Evolutionary conservation across 805 yeast genomes (phyloP).

Genomic region (Lipomyces mesembrius): DNA sequence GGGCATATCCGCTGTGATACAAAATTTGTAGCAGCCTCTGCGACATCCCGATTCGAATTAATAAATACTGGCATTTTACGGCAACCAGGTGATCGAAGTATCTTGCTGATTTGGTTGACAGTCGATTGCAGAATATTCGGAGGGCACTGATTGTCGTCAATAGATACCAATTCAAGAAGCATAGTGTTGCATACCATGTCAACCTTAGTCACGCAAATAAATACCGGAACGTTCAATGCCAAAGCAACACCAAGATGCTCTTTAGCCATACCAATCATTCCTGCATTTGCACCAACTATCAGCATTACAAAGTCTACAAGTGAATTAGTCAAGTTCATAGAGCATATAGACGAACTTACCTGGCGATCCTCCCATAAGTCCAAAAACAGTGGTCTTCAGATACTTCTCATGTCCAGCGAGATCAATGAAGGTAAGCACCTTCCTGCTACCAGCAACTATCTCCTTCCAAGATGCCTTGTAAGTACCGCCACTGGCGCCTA

Average conservation of each 20-base stretch:
- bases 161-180: not conserved
- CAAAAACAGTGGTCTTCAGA: conserved; percentile 37
- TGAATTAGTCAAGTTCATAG: conserved; percentile 1
- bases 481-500: conserved; percentile 32
- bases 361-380: conserved; percentile 38
- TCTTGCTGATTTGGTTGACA: conserved; percentile 31
- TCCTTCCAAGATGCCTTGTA: conserved; percentile 36
- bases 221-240: conserved; percentile 36
- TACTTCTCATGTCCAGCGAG: conserved; percentile 38
- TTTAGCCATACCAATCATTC: conserved; percentile 38
- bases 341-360: conserved; percentile 15
- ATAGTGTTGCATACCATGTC: conserved; percentile 28
- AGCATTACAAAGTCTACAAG: conserved; percentile 34
- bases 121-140: conserved; percentile 33
- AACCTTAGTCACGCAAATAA: conserved; percentile 35
- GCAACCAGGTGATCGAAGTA: conserved; percentile 35
- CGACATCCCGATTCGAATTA: conserved; percentile 30
- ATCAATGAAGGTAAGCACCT: conserved; percentile 37
- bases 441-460: conserved; percentile 30
- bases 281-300: conserved; percentile 39
- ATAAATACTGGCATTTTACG: conserved; percentile 37
- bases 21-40: conserved; percentile 27
- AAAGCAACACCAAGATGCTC: conserved; percentile 38
- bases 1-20: conserved; percentile 38
- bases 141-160: conserved; percentile 25